Base-by-base conservation (phyloP, 805 yeast species). In the Citeromyces nyonsensis region DNA sequence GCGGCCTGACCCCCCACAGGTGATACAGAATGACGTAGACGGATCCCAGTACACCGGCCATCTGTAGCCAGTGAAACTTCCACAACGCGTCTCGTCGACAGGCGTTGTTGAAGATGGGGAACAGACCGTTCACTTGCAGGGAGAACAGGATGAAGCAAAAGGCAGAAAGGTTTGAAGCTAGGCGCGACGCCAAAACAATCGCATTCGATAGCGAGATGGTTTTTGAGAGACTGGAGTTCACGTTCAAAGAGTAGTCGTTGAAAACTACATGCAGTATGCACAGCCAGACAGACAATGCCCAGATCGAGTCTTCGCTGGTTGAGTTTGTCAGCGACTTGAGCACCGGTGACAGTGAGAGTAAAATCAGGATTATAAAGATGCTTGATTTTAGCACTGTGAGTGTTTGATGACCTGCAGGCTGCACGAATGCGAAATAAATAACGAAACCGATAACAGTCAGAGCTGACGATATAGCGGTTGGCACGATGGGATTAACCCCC, bases 251-350 rank as follows among this genome's bases (percentile, higher is more conserved):
- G 49, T 79, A 77, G 52, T 82, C 82, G 46, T 77, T 74, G 42
- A 74, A 62, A 15, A 75, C 45, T 3, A 85, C 56, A 44, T 84
- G 84, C 29, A 74, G 56, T 8, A 83, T 42, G 24, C 81, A 73
- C 10, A 91, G 58, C 74, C 95, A 78, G 30, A 77, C 73, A 6
- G 93, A 71, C 4, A 91, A 53, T 0, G 94, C 85, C 96, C 97
- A 88, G 37, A 91, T 84, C 10, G 95, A 83, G 56, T 91, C 97
- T 1, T 91, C 78, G 0, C 95, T 73, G 0, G 95, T 84, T 0
- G 95, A 79, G 44, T 74, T 72, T 0, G 95, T 84, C 28, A 91
- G 61, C 0, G 95, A 84, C 42, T 82, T 79, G 32, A 91, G 63
- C 1, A 91, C 88, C 0, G 98, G 98, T 0, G 96, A 80, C 28